Percentiles rank a stretch among this genome's conserved stretches.
phyloP scores from a whole-genome alignment of 192 early-diverging fungal genomes.

The Coemansia sp. region DNA sequence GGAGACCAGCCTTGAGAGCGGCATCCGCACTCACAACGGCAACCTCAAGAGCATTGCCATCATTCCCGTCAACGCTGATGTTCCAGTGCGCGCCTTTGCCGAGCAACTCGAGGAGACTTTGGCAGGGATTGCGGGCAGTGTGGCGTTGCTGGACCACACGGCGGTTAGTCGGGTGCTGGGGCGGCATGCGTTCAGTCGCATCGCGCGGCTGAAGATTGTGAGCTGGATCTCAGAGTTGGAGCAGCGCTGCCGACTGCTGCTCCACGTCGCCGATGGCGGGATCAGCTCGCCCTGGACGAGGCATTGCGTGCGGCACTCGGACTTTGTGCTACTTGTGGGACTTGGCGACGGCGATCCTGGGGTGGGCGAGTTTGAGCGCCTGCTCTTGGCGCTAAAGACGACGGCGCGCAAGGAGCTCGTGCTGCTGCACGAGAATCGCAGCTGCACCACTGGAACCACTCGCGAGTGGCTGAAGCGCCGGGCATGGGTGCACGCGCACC shows the following conservation, averaged over 20 bases:
- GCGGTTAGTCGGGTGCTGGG: constrained; percentile 80
- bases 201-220: constrained; percentile 90
- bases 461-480: constrained; percentile 90
- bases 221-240: constrained; percentile 95
- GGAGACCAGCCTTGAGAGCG: constrained; percentile 19
- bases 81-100: constrained; percentile 89
- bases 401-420: constrained; percentile 98
- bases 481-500: constrained; percentile 94
- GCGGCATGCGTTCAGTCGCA: constrained; percentile 83
- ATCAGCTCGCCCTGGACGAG: constrained; percentile 89
- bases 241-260: constrained; percentile 77
- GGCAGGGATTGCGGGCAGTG: constrained; percentile 62
- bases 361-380: constrained; percentile 89
- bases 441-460: constrained; percentile 77
- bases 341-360: constrained; percentile 84
- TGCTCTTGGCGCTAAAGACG: constrained; percentile 91
- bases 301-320: constrained; percentile 91
- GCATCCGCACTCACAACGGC: constrained; percentile 76
- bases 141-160: constrained; percentile 77
- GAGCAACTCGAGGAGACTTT: constrained; percentile 74
- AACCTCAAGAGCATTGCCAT: constrained; percentile 96
- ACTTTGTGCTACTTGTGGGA: constrained; percentile 94
- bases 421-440: constrained; percentile 77
- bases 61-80: constrained; percentile 76
- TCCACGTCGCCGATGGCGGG: constrained; percentile 96